These are phyloP conservation scores for Cladorrhinum samala DNA, from an alignment of 495 filamentous ascomycete genomes.

Conservation along the genomic window DNA sequence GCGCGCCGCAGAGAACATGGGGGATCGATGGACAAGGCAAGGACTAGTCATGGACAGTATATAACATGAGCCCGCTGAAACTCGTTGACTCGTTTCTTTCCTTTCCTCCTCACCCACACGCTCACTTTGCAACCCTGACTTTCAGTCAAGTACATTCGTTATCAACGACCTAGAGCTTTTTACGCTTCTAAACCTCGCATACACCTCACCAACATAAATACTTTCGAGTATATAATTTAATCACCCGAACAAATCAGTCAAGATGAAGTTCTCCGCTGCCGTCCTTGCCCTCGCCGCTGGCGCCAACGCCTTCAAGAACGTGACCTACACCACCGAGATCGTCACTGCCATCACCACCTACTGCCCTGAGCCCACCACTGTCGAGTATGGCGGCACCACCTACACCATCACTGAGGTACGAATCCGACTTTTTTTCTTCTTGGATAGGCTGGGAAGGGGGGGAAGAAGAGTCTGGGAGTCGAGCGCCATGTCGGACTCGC, in stretches of 20 bases:
- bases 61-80: constrained; percentile 30
- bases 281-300: constrained; percentile 58
- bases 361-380: constrained; percentile 71
- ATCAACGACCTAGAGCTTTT: constrained; percentile 11
- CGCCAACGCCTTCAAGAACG: constrained; percentile 48
- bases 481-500: too few relatives aligned
- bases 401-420: constrained; percentile 69
- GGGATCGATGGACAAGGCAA: neutral
- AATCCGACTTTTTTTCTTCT: too few relatives aligned
- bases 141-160: constrained; percentile 59
- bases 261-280: constrained; percentile 77
- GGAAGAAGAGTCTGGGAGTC: too few relatives aligned
- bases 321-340: constrained; percentile 65
- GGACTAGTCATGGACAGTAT: constrained; percentile 22
- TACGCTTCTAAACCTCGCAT: constrained; percentile 4
- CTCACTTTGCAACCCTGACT: constrained; percentile 44
- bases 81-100: constrained; percentile 26
- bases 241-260: constrained; percentile 50
- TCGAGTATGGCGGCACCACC: constrained; percentile 64
- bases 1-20: too few relatives aligned
- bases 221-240: constrained; percentile 39
- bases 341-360: constrained; percentile 77
- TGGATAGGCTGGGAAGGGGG: neutral
- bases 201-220: constrained; percentile 14
- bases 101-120: constrained; percentile 42